Evolutionary conservation across 805 yeast species (phyloP).

Genomic region (Diddensiella caesifluorescens): DNA sequence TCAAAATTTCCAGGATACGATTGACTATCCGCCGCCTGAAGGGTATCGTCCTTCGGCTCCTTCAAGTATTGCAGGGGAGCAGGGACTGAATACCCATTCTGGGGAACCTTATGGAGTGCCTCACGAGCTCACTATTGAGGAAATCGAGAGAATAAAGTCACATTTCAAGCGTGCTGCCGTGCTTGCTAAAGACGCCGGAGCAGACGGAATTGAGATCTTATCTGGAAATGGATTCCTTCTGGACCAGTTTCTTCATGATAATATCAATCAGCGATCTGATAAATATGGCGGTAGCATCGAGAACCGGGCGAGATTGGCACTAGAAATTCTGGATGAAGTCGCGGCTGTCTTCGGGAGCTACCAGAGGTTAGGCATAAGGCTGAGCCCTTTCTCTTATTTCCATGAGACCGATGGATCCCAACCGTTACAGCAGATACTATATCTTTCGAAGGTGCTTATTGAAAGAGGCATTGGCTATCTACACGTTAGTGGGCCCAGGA

Average conservation of each 20-base stretch:
- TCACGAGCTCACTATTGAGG: conserved; percentile 35
- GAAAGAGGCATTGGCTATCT: conserved; percentile 36
- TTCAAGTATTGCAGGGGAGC: background rate
- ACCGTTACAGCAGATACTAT: conserved; percentile 29
- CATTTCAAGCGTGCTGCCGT: conserved; percentile 45
- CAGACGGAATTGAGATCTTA: conserved; percentile 64
- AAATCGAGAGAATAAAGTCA: conserved; percentile 38
- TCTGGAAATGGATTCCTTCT: conserved; percentile 59
- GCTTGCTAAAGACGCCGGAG: conserved; percentile 47
- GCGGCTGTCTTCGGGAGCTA: conserved; percentile 33
- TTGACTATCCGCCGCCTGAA: background rate
- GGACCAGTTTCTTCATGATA: conserved; percentile 43
- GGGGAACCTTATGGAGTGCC: conserved; percentile 13
- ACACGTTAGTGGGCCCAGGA: conserved; percentile 33
- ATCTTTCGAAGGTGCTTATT: conserved; percentile 35
- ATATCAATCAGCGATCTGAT: conserved; percentile 51
- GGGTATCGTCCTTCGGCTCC: conserved; percentile 1
- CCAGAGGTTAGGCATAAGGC: conserved; percentile 32
- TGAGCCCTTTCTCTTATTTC: conserved; percentile 35
- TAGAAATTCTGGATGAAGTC: conserved; percentile 44
- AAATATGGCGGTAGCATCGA: conserved; percentile 60
- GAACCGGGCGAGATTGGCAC: conserved; percentile 46
- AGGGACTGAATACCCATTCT: background rate
- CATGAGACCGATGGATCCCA: conserved; percentile 30
- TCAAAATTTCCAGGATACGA: background rate